Evolutionary conservation across 352 stramenopile species (phyloP).

Genomic region (Phytophthora vignae): DNA sequence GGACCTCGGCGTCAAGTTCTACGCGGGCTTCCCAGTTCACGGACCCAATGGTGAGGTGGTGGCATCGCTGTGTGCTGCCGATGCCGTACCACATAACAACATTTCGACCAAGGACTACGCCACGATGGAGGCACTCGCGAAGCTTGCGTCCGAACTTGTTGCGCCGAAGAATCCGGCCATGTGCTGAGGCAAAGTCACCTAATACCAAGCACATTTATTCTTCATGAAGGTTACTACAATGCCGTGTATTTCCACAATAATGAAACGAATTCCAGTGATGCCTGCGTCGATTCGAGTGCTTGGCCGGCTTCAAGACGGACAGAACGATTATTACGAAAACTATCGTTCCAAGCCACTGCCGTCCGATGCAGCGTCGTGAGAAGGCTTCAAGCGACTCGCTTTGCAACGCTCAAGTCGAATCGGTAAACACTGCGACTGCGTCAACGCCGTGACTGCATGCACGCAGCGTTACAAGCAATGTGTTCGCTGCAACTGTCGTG

Average conservation of each 20-base stretch:
- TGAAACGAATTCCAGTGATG: too few species aligned
- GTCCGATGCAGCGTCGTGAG: too few species aligned
- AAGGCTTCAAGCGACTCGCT: too few species aligned
- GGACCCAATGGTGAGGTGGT: constrained; percentile 61
- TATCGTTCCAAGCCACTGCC: too few species aligned
- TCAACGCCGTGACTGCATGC: constrained; percentile 21
- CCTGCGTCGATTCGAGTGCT: too few species aligned
- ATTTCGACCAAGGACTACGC: constrained; percentile 80
- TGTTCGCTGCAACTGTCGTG: too few species aligned
- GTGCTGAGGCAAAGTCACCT: constrained; percentile 1
- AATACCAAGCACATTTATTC: background rate
- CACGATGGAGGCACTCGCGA: constrained; percentile 71
- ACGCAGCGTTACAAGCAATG: background rate
- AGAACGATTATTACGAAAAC: too few species aligned
- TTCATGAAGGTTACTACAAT: too few species aligned
- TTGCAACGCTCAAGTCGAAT: too few species aligned
- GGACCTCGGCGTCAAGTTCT: constrained; percentile 71
- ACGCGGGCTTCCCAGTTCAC: constrained; percentile 68
- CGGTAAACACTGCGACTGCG: constrained; percentile 19
- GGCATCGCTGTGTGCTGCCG: constrained; percentile 57
- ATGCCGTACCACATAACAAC: constrained; percentile 55
- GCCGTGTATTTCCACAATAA: too few species aligned
- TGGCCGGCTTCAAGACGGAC: too few species aligned
- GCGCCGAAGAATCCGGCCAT: constrained; percentile 20
- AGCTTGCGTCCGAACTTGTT: constrained; percentile 59